These are phyloP conservation scores for Rutstroemia sp. DNA, from an alignment of 2,329 filamentous ascomycete genomes.

Conservation along the genomic window DNA sequence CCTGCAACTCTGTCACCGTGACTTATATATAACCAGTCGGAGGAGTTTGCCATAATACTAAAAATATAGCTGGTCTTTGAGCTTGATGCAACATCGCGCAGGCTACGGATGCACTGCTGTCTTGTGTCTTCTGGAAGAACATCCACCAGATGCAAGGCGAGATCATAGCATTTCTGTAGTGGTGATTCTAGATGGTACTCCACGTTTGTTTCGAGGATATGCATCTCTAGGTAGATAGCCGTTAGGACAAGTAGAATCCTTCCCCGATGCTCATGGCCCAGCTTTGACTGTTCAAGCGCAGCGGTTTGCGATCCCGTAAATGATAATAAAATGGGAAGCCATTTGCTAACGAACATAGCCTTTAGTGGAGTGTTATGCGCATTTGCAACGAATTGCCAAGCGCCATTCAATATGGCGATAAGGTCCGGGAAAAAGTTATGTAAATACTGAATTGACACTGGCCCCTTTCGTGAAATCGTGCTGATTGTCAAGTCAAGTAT, in stretches of 20 bases:
- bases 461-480: neutral
- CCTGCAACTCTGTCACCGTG: neutral
- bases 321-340: conserved; percentile 51
- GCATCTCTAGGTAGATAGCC: conserved; percentile 31
- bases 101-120: conserved; percentile 25
- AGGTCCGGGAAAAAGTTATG: conserved; percentile 1
- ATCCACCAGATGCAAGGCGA: conserved; percentile 51
- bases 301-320: conserved; percentile 47
- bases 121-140: conserved; percentile 49
- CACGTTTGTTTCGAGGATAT: conserved; percentile 28
- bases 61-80: conserved; percentile 50
- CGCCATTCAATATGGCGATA: neutral
- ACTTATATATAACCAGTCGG: conserved; percentile 46
- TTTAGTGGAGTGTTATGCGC: conserved; percentile 31
- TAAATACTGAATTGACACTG: neutral
- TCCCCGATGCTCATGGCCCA: conserved; percentile 24
- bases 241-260: conserved; percentile 23
- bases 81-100: conserved; percentile 36
- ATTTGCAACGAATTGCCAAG: conserved; percentile 2
- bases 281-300: conserved; percentile 23
- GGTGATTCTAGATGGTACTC: conserved; percentile 30
- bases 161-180: conserved; percentile 47
- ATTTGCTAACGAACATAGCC: conserved; percentile 40
- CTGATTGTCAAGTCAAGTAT: conserved; percentile 4
- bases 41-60: conserved; percentile 38